phyloP scores from a whole-genome alignment of 306 rosid genomes.

The cucumber (Cucumis sativus) region Cucumber_9930_V3 NC_026657.2:10776001-10776500 shows the following conservation, averaged over 20 bases:
- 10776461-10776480: background rate
- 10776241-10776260: constrained; percentile 78
- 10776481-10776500: background rate
- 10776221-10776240: constrained; percentile 10
- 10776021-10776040: background rate
- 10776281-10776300: constrained; percentile 80
- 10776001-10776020: background rate
- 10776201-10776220: no score
- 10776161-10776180: background rate
- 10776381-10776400: background rate
- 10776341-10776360: constrained; percentile 63
- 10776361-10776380: background rate
- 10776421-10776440: background rate
- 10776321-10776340: constrained; percentile 88
- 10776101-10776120: background rate
- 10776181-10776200: constrained; percentile 5
- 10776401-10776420: background rate
- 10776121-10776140: background rate
- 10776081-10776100: background rate
- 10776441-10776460: background rate
- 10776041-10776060: background rate
- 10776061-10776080: background rate
- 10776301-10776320: constrained; percentile 68
- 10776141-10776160: background rate
- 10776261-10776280: constrained; percentile 85